Percentiles rank a stretch among this genome's conserved stretches.
phyloP scores from a whole-genome alignment of 108 stramenopile species.

The Chaetoceros tenuissimus region DNA sequence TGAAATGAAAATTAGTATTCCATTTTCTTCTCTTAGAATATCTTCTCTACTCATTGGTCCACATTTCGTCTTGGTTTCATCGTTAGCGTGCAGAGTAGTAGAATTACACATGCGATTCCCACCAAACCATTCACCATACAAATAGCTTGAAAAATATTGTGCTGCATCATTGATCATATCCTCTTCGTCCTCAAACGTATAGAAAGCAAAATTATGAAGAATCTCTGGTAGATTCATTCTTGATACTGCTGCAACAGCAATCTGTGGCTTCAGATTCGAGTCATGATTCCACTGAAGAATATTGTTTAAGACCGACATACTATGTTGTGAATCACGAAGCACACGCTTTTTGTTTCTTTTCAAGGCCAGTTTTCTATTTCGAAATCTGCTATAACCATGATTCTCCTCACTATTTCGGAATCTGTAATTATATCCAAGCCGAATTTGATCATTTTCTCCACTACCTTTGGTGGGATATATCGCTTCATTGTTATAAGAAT shows the following conservation, averaged over 20 bases:
- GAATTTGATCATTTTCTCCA: too few relatives aligned
- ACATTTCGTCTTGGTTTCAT: not conserved
- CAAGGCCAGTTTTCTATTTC: too few relatives aligned
- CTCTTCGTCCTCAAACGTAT: conserved; percentile 80
- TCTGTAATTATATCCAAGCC: too few relatives aligned
- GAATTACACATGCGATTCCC: not conserved
- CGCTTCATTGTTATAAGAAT: too few relatives aligned
- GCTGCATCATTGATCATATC: conserved; percentile 87
- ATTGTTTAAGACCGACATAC: not conserved
- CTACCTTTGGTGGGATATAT: too few relatives aligned
- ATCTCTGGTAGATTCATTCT: conserved; percentile 71
- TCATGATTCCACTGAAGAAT: not conserved
- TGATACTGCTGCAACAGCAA: conserved; percentile 24
- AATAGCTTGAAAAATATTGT: conserved; percentile 72
- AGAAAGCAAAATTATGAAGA: conserved; percentile 55
- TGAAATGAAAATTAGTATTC: conserved; percentile 73
- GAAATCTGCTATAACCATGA: too few relatives aligned
- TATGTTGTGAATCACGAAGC: not conserved
- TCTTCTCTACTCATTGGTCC: not conserved
- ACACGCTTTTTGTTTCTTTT: not conserved
- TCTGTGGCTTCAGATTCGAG: conserved; percentile 3
- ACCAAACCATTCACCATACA: conserved; percentile 67
- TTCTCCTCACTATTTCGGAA: too few relatives aligned
- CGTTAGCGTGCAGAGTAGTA: not conserved
- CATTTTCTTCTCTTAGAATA: conserved; percentile 18